Base-by-base conservation (phyloP, 805 yeast species). In the Saturnispora zaruensis region DNA sequence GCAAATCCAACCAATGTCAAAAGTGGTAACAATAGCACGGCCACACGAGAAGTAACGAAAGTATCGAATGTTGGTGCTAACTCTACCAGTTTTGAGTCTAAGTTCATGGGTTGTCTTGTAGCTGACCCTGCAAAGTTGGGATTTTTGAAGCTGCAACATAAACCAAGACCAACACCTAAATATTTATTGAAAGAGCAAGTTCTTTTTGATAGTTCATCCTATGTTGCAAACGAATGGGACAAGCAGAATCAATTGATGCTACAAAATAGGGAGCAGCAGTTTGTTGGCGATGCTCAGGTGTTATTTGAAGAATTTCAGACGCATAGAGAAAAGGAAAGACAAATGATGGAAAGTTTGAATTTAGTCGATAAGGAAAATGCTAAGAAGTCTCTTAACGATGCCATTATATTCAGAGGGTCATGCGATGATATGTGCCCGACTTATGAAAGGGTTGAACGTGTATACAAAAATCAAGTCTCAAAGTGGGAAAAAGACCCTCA, bases 341-440 rank as follows among this genome's bases (percentile, higher is more conserved):
- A 67, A 41, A 73, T 78, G 49, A 89, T 90, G 96, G 96, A 89
- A 59, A 66, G 70, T 1, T 67, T 79, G 51, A 95, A 95, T 1
- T 68, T 88, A 4, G 96, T 93, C 3, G 99, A 93, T 64, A 83
- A 82, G 42, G 96, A 87, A 55, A 89, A 88, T 55, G 79, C 78
- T 0, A 78, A 88, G 40, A 88, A 89, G 65, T 81, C 83, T 49
- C 71, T 93, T n/a, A 81, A 78, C 53, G 95, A 91, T 53, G 99
- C 98, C 1, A 87, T 93, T 46, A 65, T 75, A 2, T 93, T 93
- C 61, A 78, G 79, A 51, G 99, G 99, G 3, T 77, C 95, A 1
- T 93, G 99, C 65, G 64, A 71, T 41, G 96, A 88, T 53, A 93
- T 91, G 98, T 93, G 99, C 65, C 98, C 99, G 0, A 78, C 79